A percentile compares a stretch with the other conserved stretches of the same genome.
Evolutionary conservation across 2,329 filamentous ascomycete species (phyloP).

Genomic region (Bipolaris sorokiniana): DNA sequence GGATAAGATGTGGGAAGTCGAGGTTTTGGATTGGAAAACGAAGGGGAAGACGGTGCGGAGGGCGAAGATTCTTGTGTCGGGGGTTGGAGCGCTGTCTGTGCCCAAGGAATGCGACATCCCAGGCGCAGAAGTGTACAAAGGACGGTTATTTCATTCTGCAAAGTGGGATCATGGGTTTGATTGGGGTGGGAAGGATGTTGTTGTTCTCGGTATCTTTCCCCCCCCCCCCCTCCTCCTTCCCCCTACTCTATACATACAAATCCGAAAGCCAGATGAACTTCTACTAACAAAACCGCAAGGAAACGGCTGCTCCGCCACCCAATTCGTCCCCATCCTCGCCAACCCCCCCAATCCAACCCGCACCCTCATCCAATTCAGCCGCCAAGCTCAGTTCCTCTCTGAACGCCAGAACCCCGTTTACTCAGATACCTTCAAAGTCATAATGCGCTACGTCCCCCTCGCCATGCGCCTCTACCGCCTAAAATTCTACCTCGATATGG

Average conservation of each 20-base stretch:
- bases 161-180: constrained; percentile 58
- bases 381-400: constrained; percentile 58
- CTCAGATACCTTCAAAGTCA: constrained; percentile 49
- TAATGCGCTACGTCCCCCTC: constrained; percentile 55
- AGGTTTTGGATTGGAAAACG: constrained; percentile 29
- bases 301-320: constrained; percentile 57
- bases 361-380: constrained; percentile 56
- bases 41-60: constrained; percentile 27
- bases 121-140: constrained; percentile 55
- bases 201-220: constrained; percentile 32
- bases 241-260: too few species aligned
- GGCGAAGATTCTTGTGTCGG: constrained; percentile 37
- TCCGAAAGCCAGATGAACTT: too few species aligned
- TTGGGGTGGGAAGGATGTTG: constrained; percentile 50
- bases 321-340: constrained; percentile 56
- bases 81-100: constrained; percentile 38
- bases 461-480: constrained; percentile 55
- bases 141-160: constrained; percentile 41
- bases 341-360: constrained; percentile 45
- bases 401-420: constrained; percentile 55
- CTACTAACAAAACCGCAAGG: constrained; percentile 29
- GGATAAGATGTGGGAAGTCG: constrained; percentile 49
- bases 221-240: too few species aligned
- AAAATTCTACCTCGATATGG: constrained; percentile 53
- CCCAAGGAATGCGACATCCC: constrained; percentile 49